A percentile compares a stretch with the other conserved stretches of the same genome.
Evolutionary conservation across 257 asterid species (phyloP).

Genomic region (Jaltomata sinuosa): DNA sequence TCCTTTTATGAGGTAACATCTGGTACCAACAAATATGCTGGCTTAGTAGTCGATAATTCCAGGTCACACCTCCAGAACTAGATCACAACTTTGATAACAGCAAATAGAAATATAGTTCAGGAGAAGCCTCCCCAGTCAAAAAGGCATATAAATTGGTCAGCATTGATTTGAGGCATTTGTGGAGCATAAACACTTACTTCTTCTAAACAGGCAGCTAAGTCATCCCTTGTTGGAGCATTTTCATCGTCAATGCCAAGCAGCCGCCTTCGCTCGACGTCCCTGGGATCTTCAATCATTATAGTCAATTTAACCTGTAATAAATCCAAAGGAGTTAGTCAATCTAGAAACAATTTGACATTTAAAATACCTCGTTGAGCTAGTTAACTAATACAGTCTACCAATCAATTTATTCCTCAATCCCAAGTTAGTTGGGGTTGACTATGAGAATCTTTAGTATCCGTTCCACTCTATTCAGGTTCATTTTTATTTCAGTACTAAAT

Average conservation of each 20-base stretch:
- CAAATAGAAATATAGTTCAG: background rate
- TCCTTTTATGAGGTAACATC: background rate
- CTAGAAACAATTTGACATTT: background rate
- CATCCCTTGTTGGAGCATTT: conserved; percentile 91
- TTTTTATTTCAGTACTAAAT: background rate
- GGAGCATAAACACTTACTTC: conserved; percentile 35
- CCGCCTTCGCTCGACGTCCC: conserved; percentile 90
- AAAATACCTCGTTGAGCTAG: background rate
- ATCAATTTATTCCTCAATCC: background rate
- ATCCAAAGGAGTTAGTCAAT: background rate
- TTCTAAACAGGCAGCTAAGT: conserved; percentile 67
- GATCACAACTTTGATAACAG: background rate
- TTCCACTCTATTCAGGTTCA: background rate
- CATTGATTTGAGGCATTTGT: background rate
- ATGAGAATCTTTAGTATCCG: background rate
- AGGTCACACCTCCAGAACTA: background rate
- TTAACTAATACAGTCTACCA: background rate
- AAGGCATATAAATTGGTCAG: background rate
- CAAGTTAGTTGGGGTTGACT: background rate
- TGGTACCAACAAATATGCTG: background rate
- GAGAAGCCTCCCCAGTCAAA: background rate
- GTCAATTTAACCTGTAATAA: conserved; percentile 68
- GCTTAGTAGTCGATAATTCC: background rate
- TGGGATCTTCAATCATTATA: conserved; percentile 85
- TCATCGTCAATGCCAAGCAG: conserved; percentile 92